These are phyloP conservation scores for Diddensiella caesifluorescens DNA, from an alignment of 805 yeast species.

Conservation along the genomic window DNA sequence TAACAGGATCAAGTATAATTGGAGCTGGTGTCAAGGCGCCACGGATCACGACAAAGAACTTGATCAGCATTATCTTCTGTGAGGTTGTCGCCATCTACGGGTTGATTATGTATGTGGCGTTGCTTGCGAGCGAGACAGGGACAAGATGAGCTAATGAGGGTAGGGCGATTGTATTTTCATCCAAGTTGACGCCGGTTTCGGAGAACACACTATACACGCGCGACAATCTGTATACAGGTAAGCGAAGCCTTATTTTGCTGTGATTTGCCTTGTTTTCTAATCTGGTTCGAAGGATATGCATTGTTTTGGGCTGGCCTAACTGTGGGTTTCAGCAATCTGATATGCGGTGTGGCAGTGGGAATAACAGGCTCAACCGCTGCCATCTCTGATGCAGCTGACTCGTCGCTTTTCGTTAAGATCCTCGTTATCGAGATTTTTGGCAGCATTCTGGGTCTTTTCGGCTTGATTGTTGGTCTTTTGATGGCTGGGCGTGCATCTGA, in stretches of 20 bases:
- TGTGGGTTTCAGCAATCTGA: constrained; percentile 86
- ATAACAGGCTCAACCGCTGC: constrained; percentile 99
- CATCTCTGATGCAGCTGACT: constrained; percentile 94
- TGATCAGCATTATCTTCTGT: constrained; percentile 95
- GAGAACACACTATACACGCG: constrained; percentile 61
- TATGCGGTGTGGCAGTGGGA: constrained; percentile 97
- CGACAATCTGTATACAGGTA: constrained; percentile 79
- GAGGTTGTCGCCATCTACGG: constrained; percentile 99
- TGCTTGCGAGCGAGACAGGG: background rate
- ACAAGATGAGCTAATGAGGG: constrained; percentile 28
- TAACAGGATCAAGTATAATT: constrained; percentile 87
- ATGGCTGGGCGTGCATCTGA: constrained; percentile 96
- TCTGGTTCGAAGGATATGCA: constrained; percentile 49
- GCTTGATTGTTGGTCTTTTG: constrained; percentile 93
- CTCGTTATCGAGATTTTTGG: constrained; percentile 97
- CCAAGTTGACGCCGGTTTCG: constrained; percentile 69
- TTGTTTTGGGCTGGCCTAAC: constrained; percentile 98
- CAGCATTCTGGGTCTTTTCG: constrained; percentile 89
- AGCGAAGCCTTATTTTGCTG: background rate
- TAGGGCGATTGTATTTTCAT: constrained; percentile 93
- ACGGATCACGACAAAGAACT: constrained; percentile 92
- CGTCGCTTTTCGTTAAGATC: constrained; percentile 89
- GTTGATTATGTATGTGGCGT: constrained; percentile 59
- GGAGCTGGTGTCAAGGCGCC: constrained; percentile 99
- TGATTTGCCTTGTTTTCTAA: constrained; percentile 1